phyloP scores from a whole-genome alignment of 352 stramenopile genomes.

The Phytophthora cactorum region DNA sequence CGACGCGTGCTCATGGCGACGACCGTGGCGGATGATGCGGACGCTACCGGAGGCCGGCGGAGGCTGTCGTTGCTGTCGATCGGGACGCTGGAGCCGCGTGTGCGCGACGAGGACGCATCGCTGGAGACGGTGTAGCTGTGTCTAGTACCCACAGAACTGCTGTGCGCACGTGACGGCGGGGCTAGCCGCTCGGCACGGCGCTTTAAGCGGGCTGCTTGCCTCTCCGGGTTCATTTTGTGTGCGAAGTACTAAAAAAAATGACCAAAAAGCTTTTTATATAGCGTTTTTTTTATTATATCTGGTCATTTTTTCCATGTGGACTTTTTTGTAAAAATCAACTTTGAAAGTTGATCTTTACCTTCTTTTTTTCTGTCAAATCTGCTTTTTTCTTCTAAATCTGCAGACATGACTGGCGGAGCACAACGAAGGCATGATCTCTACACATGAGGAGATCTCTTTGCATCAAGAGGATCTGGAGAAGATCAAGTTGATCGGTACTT shows the following conservation, averaged over 20 bases:
- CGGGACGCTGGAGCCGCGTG: conserved; percentile 13
- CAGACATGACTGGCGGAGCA: conserved; percentile 88
- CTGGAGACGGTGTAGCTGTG: background rate
- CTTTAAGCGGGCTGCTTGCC: conserved; percentile 49
- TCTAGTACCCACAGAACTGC: conserved; percentile 23
- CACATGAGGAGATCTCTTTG: conserved; percentile 93
- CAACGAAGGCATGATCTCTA: conserved; percentile 93
- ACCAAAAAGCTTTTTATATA: too few relatives aligned
- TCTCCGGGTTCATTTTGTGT: conserved; percentile 36
- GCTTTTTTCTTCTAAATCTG: too few relatives aligned
- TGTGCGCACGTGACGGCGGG: conserved; percentile 18
- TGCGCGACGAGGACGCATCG: conserved; percentile 19
- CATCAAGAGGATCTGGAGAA: conserved; percentile 94
- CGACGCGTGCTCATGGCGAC: conserved; percentile 43
- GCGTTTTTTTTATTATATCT: too few relatives aligned
- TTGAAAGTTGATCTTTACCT: too few relatives aligned
- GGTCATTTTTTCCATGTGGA: too few relatives aligned
- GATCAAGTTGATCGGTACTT: conserved; percentile 90
- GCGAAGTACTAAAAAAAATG: too few relatives aligned
- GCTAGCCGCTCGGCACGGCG: conserved; percentile 42
- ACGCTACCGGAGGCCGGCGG: conserved; percentile 5
- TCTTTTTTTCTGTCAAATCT: too few relatives aligned
- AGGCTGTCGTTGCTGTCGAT: conserved; percentile 9
- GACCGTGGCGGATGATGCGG: conserved; percentile 34
- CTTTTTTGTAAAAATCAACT: too few relatives aligned